Conservation (phyloP, 2,329 filamentous ascomycete species). For the Cercospora sp. region DNA sequence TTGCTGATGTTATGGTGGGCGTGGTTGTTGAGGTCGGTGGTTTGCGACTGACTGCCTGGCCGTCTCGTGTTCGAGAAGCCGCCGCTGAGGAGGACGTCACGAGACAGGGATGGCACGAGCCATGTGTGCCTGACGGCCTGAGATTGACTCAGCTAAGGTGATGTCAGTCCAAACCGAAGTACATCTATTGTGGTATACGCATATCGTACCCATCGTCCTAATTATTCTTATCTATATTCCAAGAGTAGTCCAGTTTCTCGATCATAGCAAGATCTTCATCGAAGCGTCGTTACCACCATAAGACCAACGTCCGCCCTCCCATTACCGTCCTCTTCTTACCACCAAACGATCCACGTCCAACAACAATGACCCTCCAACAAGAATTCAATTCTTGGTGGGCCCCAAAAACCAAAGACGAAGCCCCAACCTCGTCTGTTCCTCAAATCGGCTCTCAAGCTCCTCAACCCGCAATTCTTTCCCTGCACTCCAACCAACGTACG, state of each 20-base stretch:
- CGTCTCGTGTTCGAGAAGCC: background rate
- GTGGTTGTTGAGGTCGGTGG: background rate
- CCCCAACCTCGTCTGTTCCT: conserved; percentile 38
- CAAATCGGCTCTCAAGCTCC: conserved; percentile 59
- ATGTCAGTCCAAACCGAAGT: conserved; percentile 2
- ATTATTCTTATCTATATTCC: background rate
- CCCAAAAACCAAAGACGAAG: conserved; percentile 34
- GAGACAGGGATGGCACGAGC: conserved; percentile 1
- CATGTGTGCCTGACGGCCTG: background rate
- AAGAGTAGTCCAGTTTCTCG: background rate
- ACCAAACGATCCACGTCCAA: background rate
- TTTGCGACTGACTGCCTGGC: background rate
- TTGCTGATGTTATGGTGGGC: conserved; percentile 22
- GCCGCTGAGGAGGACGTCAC: background rate
- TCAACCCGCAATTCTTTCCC: conserved; percentile 51
- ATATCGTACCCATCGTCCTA: background rate
- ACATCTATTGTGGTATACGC: background rate
- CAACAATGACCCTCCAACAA: conserved; percentile 27
- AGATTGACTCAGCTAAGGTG: background rate
- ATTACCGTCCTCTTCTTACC: background rate
- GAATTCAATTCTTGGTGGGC: conserved; percentile 48
- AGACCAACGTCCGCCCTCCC: background rate
- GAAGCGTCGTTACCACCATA: background rate
- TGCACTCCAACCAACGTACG: conserved; percentile 58
- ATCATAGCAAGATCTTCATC: background rate